Base-by-base conservation (phyloP, 208 protist genomes). In the Leishmania guyanensis region DNA sequence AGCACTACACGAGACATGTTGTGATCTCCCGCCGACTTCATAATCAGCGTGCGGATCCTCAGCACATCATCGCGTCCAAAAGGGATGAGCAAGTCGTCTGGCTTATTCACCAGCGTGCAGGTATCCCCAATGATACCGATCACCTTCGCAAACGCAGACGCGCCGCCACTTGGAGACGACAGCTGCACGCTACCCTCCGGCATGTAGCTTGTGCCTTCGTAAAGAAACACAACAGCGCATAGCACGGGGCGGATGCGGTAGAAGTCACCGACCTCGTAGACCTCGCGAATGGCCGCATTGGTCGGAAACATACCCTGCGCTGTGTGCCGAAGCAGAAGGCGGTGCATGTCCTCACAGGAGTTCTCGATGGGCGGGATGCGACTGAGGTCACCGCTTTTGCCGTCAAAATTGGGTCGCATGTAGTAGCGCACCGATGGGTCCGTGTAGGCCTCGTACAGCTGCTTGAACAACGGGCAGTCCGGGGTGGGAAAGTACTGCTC, bases 351-450 rank as follows among this genome's bases (percentile, higher is more conserved):
- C 60, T 84, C 80, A 14, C 75, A 33, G 0, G 87, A 85, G 77
- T 86, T 54, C 22, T 51, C 70, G 50, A 85, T 58, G 33, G 76
- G 82, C 6, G 91, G 89, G 78, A 92, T 91, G n/a, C 71, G 72
- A 70, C 90, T 89, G 69, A 90, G 81, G 46, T 84, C 72, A 14
- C 83, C 65, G 51, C 87, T 81, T 29, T 72, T 65, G 36, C 83
- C 73, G 9, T 85, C 74, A 69, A 86, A 77, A 56, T 73, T 73
- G 33, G 81, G 5, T 0, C 91, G 89, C 69, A 88, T 78, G 84
- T 94, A 94, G 86, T 95, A 95, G 53, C 91, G 89, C 62, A 95
- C 91, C 33, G 86, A 92, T 5, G 91, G 85, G 75, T 93, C 89
- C 9, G 68, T 87, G 78, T 90, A 90, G 2, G 86, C 88, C 20